Base-by-base conservation (phyloP, 306 rosid species). In the Pterocarpus macrocarpus region DNA sequence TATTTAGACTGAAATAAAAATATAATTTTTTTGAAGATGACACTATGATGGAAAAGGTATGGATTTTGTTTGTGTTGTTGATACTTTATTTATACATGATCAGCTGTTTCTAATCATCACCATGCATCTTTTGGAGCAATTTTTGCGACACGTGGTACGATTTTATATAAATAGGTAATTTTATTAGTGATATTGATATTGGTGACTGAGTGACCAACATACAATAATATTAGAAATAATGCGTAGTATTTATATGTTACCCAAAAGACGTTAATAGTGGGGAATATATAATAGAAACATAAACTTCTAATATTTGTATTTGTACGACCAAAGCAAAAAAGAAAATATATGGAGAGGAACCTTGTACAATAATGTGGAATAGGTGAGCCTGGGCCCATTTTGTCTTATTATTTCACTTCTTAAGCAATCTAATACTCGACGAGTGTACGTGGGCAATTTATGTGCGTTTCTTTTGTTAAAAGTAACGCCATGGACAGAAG, bases 321-420 rank as follows among this genome's bases (percentile, higher is more conserved):
- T 71, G 86, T 82, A 57, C 56, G 69, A 76, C 43, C 69, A 5
- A 69, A 55, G 67, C 58, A 64, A 65, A 43, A 4, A 0, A 38
- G 5, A 67, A 64, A 49, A 12, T 72, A 81, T 53, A 32, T 56
- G 22, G 32, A 58, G 44, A 64, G 52, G 80, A 78, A 52, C 73
- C 57, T 81, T 75, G 75, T 70, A 65, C 75, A 4, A 81, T 41
- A 83, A 33, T 55, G 69, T 17, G 43, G 78, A 56, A 80, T 53
- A 56, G 70, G 33, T 15, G 43, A 22, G 28, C 4, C 44, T 47
- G 80, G 72, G 71, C 53, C 82, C 70, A 77, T 64, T 59, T 17
- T 63, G 52, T 62, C 74, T 30, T 34, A 55, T 28, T 75, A 39
- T 70, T 75, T 53, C 35, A 22, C 28, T 22, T 59, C 39, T 62